phyloP scores from a whole-genome alignment of 306 rosid genomes.

The Prunus fruticosa region DNA sequence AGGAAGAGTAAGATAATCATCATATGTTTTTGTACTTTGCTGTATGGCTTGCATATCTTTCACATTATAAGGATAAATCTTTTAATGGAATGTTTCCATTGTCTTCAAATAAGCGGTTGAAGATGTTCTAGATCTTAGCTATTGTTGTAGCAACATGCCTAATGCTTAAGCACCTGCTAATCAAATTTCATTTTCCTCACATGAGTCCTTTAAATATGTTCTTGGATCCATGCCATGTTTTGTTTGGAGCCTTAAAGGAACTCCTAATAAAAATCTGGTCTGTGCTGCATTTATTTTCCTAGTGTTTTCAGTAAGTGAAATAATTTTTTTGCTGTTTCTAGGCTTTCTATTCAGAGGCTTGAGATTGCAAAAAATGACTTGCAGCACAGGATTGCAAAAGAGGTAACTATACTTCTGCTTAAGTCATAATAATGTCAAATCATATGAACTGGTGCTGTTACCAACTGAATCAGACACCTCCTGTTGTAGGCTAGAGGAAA shows the following conservation, averaged over 20 bases:
- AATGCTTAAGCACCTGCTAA: neutral
- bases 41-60: neutral
- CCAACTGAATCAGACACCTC: constrained; percentile 22
- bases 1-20: constrained; percentile 83
- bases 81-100: neutral
- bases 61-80: neutral
- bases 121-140: neutral
- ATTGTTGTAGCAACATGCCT: neutral
- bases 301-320: constrained; percentile 3
- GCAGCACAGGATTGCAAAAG: constrained; percentile 96
- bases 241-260: neutral
- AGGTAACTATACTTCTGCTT: constrained; percentile 47
- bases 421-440: constrained; percentile 17
- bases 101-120: neutral
- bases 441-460: constrained; percentile 5
- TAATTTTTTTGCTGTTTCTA: constrained; percentile 31
- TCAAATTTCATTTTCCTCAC: neutral
- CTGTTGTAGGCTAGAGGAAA: constrained; percentile 89
- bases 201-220: neutral
- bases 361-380: constrained; percentile 90
- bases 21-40: constrained; percentile 8
- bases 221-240: neutral
- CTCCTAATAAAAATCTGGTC: neutral
- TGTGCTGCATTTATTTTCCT: neutral
- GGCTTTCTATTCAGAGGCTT: constrained; percentile 96